Base-by-base conservation (phyloP, 2,329 filamentous ascomycete species). In the Rhynchosporium graminicola region DNA sequence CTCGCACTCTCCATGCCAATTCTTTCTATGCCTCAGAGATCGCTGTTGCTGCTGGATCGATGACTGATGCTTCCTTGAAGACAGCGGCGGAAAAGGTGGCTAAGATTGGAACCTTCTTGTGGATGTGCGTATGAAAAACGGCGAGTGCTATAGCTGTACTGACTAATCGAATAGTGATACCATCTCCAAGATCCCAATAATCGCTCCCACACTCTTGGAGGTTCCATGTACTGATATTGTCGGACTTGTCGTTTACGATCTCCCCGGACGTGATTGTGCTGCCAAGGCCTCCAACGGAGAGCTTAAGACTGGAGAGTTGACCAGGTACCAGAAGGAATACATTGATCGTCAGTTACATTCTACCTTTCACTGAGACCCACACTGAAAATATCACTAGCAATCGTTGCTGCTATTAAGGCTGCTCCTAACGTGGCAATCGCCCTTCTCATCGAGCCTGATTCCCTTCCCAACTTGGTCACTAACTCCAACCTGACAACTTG, bases 231-330 rank as follows among this genome's bases (percentile, higher is more conserved):
- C 77, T 10, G 81, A 77, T 4, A 76, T 79, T 56, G 78, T 85
- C 50, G 63, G 68, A 57, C 62, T 70, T 10, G 82, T 85, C 58
- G 79, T 86, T 60, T 85, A 85, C 70, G 79, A 85, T 72, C 78
- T 85, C 2, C 83, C 83, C 12, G 81, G 84, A 69, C 80, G 83
- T 71, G 83, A 85, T 75, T 86, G 83, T 68, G 78, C 82, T 33
- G 82, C 83, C 3, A 78, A 79, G 8, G 82, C 82, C 12, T 83
- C 81, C 68, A 85, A 85, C 69, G 83, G 83, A 71, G 83, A 85
- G 72, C 81, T 84, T 40, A 79, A 78, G 48, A 74, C 82, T 60
- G 77, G 77, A n/a, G 81, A 82, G 59, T 74, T 80, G 36, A 77
- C 76, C 66, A 82, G 81, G 68, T 85, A 85, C 76, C 81, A 83